phyloP scores from a whole-genome alignment of 1,284 basidiomycete genomes.

The Pholiota adiposa region DNA sequence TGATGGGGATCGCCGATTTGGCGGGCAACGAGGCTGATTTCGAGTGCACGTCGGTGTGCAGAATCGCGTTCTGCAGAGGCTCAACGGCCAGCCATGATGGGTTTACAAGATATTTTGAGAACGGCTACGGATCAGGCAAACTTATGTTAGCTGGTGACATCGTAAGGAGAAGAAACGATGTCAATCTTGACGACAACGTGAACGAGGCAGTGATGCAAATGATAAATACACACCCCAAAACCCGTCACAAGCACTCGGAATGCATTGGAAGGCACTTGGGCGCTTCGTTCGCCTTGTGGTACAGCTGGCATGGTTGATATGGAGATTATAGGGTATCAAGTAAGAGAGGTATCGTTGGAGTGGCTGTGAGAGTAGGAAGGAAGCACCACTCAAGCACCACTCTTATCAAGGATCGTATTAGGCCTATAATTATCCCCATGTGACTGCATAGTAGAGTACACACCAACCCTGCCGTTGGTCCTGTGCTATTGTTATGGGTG shows the following conservation, averaged over 20 bases:
- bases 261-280: slow-evolving; percentile 18
- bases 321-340: neutral
- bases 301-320: slow-evolving; percentile 16
- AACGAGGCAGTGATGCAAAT: neutral
- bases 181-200: neutral
- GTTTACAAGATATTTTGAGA: slow-evolving; percentile 55
- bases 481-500: neutral
- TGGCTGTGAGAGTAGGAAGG: neutral
- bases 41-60: slow-evolving; percentile 30
- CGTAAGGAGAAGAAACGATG: slow-evolving; percentile 1
- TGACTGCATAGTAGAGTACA: neutral
- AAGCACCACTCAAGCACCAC: neutral
- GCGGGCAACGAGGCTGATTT: slow-evolving; percentile 34
- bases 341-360: neutral
- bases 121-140: slow-evolving; percentile 46
- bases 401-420: slow-evolving; percentile 8
- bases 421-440: slow-evolving; percentile 1
- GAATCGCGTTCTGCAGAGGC: slow-evolving; percentile 55
- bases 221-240: slow-evolving; percentile 25
- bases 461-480: neutral
- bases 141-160: slow-evolving; percentile 2
- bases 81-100: slow-evolving; percentile 68
- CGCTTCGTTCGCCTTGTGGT: slow-evolving; percentile 1
- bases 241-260: slow-evolving; percentile 29
- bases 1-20: slow-evolving; percentile 21